Evolutionary conservation across 208 protist species (phyloP), one percentile per base, ranked within the genome.

Genomic region (Herpetomonas tarakana): DNA sequence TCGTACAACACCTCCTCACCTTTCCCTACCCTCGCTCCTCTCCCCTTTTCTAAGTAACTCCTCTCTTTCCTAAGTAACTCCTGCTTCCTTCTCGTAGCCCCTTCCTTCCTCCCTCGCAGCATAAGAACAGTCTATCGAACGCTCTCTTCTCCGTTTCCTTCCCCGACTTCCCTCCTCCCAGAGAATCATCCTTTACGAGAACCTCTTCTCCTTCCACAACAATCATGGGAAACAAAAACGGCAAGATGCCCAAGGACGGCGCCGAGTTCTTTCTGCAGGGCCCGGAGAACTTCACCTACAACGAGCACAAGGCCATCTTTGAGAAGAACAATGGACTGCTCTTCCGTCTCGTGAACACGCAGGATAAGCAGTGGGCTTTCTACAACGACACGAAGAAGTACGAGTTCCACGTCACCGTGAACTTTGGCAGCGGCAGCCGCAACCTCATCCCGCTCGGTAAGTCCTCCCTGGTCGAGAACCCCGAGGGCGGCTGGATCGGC

Each of bases 351-450:
- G 74, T 84, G 24, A 78, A 87, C 74, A 65, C 41, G n/a, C 26
- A 52, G 19, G 55, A 58, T 3, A 62, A 71, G 39, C 50, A 57
- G 41, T 93, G 86, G 81, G 82, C 76, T 21, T 90, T 78, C 76
- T 93, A 93, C 71, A 93, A 85, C 65, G 86, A 93, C 67, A 79
- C 78, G 28, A 79, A 68, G 64, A 65, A 71, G 41, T 86, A 79
- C 60, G 79, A 93, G 44, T 84, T 93, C 52, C 72, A 87, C 65
- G 62, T 93, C 31, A 83, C 62, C 19, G 75, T 86, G 18, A 72
- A 54, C 54, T 93, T 93, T 38, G 66, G 75, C 68, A 30, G 69
- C 41, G 64, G 76, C 54, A 83, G 64, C 35, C 25, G 56, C 28
- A 70, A 83, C 27, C 59, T 92, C 38, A 56, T 67, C 9, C 54